Base-by-base conservation (phyloP, 108 stramenopile species). In the Cyclotella cryptica region DNA sequence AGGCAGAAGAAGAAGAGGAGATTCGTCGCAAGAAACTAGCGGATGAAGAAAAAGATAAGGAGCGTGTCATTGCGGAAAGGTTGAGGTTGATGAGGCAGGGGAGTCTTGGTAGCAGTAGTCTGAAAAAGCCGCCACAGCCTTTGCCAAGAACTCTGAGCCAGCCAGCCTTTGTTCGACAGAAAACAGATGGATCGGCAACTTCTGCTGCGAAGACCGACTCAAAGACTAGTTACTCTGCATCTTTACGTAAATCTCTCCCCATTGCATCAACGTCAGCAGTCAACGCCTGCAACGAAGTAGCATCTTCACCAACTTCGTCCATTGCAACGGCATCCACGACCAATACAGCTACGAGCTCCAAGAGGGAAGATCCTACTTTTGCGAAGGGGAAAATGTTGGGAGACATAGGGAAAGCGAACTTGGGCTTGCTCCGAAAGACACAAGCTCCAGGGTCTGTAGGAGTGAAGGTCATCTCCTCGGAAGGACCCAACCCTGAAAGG, bases 21-120 rank as follows among this genome's bases (percentile, higher is more conserved):
- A 58, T 54, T 44, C 62, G 45, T 46, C 24, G 19, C 7, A 71
- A 69, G 49, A 55, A 58, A 61, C 72, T 77, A 54, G 47, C 45
- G 55, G 66, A 76, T 13, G 49, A 24, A 35, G 83, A 84, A n/a
- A 75, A 74, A 52, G 77, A 70, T 49, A 69, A 74, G 45, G 83
- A 84, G 39, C 64, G 60, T 0, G 73, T 84, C 64, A 77, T 68
- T 0, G 60, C 67, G 22, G 83, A 84, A 28, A 61, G 83, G 28
- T 51, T 84, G 61, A 66, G 72, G 40, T 29, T 69, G 60, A 69
- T 77, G 76, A 84, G 78, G 58, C 45, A 70, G 44, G 69, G 69
- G 28, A 57, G 63, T 42, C 24, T 61, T 54, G 53, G 55, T 21
- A 45, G 51, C 18, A 44, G 68, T 26, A 61, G 52, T 60, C 21